Conservation (phyloP, 2,329 filamentous ascomycete species). For the Juglanconis sp. region DNA sequence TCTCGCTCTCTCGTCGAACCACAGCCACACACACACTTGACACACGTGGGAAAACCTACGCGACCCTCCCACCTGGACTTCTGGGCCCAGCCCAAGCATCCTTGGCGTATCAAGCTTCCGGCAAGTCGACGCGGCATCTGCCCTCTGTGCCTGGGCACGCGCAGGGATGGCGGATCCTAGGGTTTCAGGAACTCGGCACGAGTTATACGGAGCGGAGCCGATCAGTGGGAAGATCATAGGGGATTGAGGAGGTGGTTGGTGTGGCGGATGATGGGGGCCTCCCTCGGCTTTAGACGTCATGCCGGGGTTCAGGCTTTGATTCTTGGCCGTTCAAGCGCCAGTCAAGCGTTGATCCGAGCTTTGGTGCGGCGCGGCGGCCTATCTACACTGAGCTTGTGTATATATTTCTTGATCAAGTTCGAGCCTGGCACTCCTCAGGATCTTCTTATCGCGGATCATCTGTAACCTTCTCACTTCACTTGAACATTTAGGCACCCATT, state of each 20-base stretch:
- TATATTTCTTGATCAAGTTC: not conserved
- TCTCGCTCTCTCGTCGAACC: slow-evolving; percentile 11
- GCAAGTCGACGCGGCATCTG: slow-evolving; percentile 2
- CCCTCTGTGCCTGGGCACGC: not conserved
- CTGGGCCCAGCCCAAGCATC: not conserved
- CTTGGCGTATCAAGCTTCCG: not conserved
- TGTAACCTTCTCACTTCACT: no score
- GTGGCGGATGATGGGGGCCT: not conserved
- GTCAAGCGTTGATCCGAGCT: not conserved
- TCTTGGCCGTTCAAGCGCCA: slow-evolving; percentile 12
- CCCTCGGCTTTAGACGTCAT: slow-evolving; percentile 1
- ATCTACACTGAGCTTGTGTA: slow-evolving; percentile 7
- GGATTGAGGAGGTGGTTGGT: no score
- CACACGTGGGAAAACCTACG: no score
- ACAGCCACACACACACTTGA: not conserved
- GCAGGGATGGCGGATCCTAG: slow-evolving; percentile 10
- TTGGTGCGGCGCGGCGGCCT: slow-evolving; percentile 3
- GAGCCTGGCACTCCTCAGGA: not conserved
- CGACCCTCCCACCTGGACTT: no score
- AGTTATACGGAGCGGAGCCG: not conserved
- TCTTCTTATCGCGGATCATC: no score
- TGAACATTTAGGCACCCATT: no score
- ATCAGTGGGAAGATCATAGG: not conserved
- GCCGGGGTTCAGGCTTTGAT: not conserved
- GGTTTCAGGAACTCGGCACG: slow-evolving; percentile 12